Conservation (phyloP, 2,329 filamentous ascomycete species). For the Sclerotinia spermophila region DNA sequence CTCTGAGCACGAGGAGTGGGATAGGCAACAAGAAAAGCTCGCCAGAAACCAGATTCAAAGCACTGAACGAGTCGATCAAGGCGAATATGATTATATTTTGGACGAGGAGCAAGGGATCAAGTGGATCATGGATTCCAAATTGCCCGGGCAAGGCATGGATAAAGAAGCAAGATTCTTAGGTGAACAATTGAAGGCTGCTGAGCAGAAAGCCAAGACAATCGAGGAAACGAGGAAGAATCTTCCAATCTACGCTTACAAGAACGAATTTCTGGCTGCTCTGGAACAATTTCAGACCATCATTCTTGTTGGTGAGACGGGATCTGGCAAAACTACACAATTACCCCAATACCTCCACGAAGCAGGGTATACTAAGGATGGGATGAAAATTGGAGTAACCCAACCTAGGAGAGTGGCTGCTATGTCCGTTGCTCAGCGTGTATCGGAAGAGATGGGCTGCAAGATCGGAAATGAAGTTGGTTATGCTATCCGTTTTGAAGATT, state of each 20-base stretch:
- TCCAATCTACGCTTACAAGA: constrained; percentile 83
- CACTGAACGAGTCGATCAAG: constrained; percentile 70
- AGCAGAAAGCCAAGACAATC: constrained; percentile 82
- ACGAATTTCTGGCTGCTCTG: constrained; percentile 84
- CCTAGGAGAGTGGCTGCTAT: constrained; percentile 94
- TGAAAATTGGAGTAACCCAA: constrained; percentile 90
- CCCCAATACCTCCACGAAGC: constrained; percentile 92
- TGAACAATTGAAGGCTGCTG: constrained; percentile 80
- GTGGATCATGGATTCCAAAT: constrained; percentile 71
- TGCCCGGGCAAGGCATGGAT: constrained; percentile 67
- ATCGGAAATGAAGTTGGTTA: constrained; percentile 92
- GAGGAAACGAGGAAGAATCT: constrained; percentile 87
- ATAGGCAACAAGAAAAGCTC: constrained; percentile 81
- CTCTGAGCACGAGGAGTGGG: constrained; percentile 96
- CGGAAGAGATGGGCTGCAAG: constrained; percentile 88
- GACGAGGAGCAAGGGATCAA: constrained; percentile 86
- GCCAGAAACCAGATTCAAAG: constrained; percentile 81
- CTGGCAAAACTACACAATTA: constrained; percentile 92
- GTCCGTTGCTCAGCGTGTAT: constrained; percentile 94
- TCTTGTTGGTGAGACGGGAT: constrained; percentile 91
- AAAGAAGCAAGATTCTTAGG: constrained; percentile 77
- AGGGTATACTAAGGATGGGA: constrained; percentile 77
- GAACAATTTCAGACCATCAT: constrained; percentile 82
- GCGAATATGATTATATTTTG: constrained; percentile 89
- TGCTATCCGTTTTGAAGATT: constrained; percentile 90